phyloP scores from a whole-genome alignment of 2,329 filamentous ascomycete genomes.

The Beauveria scarabaeidicola region DNA sequence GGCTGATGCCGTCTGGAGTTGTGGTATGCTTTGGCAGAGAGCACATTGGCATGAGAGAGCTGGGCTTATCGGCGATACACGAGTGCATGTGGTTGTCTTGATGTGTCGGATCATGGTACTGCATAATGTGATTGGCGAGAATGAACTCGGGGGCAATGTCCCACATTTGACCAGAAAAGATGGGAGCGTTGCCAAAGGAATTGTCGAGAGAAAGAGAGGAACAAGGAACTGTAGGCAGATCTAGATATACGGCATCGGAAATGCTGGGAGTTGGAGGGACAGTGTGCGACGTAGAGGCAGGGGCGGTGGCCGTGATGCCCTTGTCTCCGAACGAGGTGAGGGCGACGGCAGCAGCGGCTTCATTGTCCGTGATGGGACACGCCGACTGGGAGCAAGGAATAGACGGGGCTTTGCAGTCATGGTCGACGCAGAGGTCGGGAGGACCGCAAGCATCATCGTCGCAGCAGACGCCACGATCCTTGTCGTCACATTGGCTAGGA shows the following conservation, averaged over 20 bases:
- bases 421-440: slow-evolving; percentile 31
- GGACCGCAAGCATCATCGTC: slow-evolving; percentile 25
- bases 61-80: slow-evolving; percentile 22
- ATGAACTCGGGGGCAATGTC: slow-evolving; percentile 17
- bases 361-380: slow-evolving; percentile 17
- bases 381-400: slow-evolving; percentile 25
- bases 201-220: slow-evolving; percentile 17
- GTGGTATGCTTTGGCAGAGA: slow-evolving; percentile 18
- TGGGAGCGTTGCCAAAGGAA: neutral
- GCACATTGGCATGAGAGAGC: slow-evolving; percentile 19
- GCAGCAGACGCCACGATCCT: slow-evolving; percentile 26
- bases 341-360: slow-evolving; percentile 20
- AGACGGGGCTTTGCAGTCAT: slow-evolving; percentile 28
- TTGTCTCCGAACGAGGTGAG: slow-evolving; percentile 24
- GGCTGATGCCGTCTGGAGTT: slow-evolving; percentile 14
- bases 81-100: slow-evolving; percentile 17
- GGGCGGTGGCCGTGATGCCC: slow-evolving; percentile 11
- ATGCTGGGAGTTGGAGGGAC: slow-evolving; percentile 8
- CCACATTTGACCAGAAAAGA: slow-evolving; percentile 11
- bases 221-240: slow-evolving; percentile 15
- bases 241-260: slow-evolving; percentile 9
- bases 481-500: slow-evolving; percentile 27
- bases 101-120: slow-evolving; percentile 22
- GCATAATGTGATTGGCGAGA: slow-evolving; percentile 22
- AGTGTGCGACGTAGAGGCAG: slow-evolving; percentile 12